Base-by-base conservation (phyloP, 1,139 yeast species). In the Geotrichum histeridarum region DNA sequence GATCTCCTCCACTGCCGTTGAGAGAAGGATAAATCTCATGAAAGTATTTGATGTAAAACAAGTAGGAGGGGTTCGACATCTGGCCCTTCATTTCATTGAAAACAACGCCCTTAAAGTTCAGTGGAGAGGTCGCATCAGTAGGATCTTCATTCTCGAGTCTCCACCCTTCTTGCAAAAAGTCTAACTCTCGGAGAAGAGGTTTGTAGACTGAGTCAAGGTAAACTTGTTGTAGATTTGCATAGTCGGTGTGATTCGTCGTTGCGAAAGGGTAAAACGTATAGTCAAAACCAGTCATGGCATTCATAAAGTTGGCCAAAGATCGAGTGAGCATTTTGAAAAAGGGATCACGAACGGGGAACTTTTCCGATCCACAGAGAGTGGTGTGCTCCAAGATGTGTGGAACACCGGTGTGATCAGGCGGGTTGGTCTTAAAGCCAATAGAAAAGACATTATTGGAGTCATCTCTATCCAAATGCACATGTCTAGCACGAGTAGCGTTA, bases 1-100 rank as follows among this genome's bases (percentile, higher is more conserved):
- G 99, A 66, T 93, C 96, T 53, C 99, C 99, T 37, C 98, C 99
- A 2, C 96, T 85, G 70, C 90, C 89, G 64, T 89, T 80, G 61
- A 93, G 74, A 9, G 90, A 78, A 1, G 96, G 93, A 64, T 89
- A 93, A 14, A 91, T 78, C n/a, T 90, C 73, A 68, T 88, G 87
- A 67, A 87, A 90, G 72, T 84, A 93, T 61, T 84, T 81, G 63
- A 85, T 87, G 80, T 90, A 91, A 68, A 79, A 90, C 63, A 84
- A 79, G 68, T 93, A 94, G 4, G 91, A 82, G 0, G 96, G 82
- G 67, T 89, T 93, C 0, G 96, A 86, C 66, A 89, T 82, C 71
- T 93, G 98, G 5, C 99, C 99, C 70, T 94, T 93, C 99, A 93
- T 93, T 72, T 93, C 99, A 67, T 93, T 93, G 70, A 86, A 93